phyloP scores from a whole-genome alignment of 495 filamentous ascomycete species.

The Aspergillus carlsbadensis region DNA sequence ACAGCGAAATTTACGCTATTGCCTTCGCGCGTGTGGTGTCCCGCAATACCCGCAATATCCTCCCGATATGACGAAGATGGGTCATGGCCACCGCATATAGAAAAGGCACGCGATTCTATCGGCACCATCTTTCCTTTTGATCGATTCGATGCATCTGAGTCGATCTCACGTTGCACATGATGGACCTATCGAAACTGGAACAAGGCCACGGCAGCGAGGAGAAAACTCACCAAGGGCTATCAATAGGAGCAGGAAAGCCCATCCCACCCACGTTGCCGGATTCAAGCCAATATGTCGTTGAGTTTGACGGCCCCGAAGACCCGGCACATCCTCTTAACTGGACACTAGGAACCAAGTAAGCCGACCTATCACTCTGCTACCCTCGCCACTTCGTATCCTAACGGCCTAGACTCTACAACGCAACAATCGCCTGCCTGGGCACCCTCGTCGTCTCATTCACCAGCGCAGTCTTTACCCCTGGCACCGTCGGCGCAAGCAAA shows the following conservation, averaged over 20 bases:
- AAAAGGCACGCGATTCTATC: no score
- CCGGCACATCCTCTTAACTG: background rate
- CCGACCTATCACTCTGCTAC: background rate
- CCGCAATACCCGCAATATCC: no score
- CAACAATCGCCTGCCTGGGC: constrained; percentile 52
- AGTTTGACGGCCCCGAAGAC: constrained; percentile 3
- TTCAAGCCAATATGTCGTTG: background rate
- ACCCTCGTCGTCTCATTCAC: constrained; percentile 66
- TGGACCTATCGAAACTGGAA: no score
- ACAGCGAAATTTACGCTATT: no score
- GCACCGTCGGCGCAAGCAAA: constrained; percentile 51
- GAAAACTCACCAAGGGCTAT: no score
- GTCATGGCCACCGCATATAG: no score
- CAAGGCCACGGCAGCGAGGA: no score
- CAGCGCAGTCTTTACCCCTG: constrained; percentile 65
- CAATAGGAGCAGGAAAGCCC: background rate
- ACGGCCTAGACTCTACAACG: constrained; percentile 30
- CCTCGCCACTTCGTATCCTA: background rate
- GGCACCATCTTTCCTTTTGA: no score
- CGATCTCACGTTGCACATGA: no score
- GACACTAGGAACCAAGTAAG: background rate
- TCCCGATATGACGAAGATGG: no score
- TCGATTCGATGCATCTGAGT: no score
- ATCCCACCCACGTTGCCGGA: background rate
- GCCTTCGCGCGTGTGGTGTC: no score